phyloP scores from a whole-genome alignment of 148 eudicot genomes.

The Diospyros lotus region DNA sequence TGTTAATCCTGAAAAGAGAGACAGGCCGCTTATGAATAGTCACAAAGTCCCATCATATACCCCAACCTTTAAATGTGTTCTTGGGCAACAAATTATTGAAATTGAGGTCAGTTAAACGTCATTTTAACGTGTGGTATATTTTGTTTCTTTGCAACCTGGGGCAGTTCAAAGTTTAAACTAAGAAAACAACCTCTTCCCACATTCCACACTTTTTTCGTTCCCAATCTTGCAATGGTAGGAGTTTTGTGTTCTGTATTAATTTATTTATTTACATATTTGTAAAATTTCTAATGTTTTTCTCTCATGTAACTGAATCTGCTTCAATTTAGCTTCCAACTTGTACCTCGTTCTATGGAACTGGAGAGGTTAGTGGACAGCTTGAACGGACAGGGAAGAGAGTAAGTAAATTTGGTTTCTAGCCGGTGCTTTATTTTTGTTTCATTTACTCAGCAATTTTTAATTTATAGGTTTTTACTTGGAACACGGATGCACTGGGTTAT shows the following conservation, averaged over 20 bases:
- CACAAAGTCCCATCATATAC: slow-evolving; percentile 50
- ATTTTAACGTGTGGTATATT: neutral
- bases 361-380: slow-evolving; percentile 97
- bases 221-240: no score
- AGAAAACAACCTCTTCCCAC: no score
- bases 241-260: no score
- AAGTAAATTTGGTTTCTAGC: slow-evolving; percentile 20
- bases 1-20: slow-evolving; percentile 55
- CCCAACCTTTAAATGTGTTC: slow-evolving; percentile 59
- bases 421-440: neutral
- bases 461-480: slow-evolving; percentile 83
- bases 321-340: slow-evolving; percentile 63
- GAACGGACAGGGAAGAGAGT: slow-evolving; percentile 95
- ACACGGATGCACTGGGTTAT: slow-evolving; percentile 91
- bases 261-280: neutral
- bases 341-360: slow-evolving; percentile 96
- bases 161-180: no score
- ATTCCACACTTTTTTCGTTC: no score
- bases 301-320: neutral
- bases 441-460: slow-evolving; percentile 12
- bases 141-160: neutral
- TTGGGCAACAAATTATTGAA: slow-evolving; percentile 63
- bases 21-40: slow-evolving; percentile 44
- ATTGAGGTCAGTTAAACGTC: slow-evolving; percentile 51
- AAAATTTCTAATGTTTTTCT: neutral